These are phyloP conservation scores for Lindgomyces ingoldianus DNA, from an alignment of 495 filamentous ascomycete genomes.

Conservation along the genomic window DNA sequence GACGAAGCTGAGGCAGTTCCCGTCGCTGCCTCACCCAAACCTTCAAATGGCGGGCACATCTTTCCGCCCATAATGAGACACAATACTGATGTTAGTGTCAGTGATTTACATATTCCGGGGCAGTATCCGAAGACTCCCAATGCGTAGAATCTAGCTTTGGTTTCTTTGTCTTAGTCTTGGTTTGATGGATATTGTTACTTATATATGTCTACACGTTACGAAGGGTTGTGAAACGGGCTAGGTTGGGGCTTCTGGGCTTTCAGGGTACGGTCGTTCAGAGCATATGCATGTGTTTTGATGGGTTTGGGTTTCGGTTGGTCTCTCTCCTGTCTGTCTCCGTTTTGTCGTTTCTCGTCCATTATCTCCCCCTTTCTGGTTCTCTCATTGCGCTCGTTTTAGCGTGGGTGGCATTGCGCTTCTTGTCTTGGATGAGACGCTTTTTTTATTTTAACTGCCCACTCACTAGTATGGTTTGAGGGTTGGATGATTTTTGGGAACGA, in stretches of 20 bases:
- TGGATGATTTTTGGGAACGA: no score
- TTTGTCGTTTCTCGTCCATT: not conserved
- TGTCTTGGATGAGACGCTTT: no score
- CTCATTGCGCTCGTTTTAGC: slow-evolving; percentile 8
- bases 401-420: no score
- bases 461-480: no score
- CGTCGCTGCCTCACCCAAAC: slow-evolving; percentile 16
- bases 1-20: slow-evolving; percentile 25
- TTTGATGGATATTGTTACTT: not conserved
- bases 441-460: no score
- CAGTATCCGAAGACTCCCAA: slow-evolving; percentile 35
- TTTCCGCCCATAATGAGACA: slow-evolving; percentile 42
- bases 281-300: not conserved
- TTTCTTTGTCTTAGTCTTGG: slow-evolving; percentile 1
- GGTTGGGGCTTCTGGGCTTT: not conserved
- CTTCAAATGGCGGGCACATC: slow-evolving; percentile 12
- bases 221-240: no score
- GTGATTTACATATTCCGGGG: slow-evolving; percentile 45
- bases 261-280: not conserved
- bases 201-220: not conserved
- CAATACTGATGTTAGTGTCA: slow-evolving; percentile 44
- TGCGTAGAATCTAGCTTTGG: not conserved
- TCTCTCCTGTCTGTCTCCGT: not conserved
- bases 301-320: not conserved
- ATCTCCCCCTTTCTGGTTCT: not conserved